These are phyloP conservation scores for Manihot esculenta DNA, from an alignment of 441 rosid species.

Conservation along the genomic window DNA sequence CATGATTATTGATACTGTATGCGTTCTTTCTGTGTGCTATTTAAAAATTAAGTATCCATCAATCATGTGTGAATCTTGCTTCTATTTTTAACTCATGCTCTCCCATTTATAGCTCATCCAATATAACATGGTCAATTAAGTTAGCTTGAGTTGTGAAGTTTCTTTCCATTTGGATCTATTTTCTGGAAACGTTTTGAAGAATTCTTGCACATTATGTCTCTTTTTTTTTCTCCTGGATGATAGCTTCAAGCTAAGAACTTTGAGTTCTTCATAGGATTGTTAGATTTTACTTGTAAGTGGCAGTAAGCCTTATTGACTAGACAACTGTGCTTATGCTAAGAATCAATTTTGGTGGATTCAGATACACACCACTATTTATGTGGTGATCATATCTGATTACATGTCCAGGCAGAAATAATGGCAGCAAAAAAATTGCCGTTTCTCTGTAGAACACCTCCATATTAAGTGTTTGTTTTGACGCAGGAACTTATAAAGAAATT, in stretches of 20 bases:
- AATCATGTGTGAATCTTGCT: not conserved
- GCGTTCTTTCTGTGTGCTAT: not conserved
- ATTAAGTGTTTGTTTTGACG: constrained; percentile 88
- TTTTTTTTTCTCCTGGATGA: not conserved
- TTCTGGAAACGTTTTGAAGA: not conserved
- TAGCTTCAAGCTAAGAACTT: not conserved
- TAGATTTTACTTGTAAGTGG: constrained; percentile 1
- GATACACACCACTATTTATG: constrained; percentile 20
- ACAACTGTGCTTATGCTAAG: not conserved
- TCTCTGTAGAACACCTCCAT: constrained; percentile 39
- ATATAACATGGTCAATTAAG: not conserved
- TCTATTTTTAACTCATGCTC: not conserved
- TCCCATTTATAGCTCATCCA: not conserved
- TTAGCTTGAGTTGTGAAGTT: not conserved
- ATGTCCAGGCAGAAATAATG: constrained; percentile 27
- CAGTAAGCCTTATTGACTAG: not conserved
- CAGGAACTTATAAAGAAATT: constrained; percentile 69
- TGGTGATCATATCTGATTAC: constrained; percentile 21
- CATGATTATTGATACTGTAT: not conserved
- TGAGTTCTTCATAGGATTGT: not conserved
- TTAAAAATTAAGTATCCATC: not conserved
- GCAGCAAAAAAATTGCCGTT: constrained; percentile 27
- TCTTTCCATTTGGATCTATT: not conserved
- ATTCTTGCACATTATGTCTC: not conserved
- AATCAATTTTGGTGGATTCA: constrained; percentile 11